Evolutionary conservation across 192 early-diverging fungal species (phyloP), one percentile per base, ranked within the genome.

Genomic region (Coemansia sp.): DNA sequence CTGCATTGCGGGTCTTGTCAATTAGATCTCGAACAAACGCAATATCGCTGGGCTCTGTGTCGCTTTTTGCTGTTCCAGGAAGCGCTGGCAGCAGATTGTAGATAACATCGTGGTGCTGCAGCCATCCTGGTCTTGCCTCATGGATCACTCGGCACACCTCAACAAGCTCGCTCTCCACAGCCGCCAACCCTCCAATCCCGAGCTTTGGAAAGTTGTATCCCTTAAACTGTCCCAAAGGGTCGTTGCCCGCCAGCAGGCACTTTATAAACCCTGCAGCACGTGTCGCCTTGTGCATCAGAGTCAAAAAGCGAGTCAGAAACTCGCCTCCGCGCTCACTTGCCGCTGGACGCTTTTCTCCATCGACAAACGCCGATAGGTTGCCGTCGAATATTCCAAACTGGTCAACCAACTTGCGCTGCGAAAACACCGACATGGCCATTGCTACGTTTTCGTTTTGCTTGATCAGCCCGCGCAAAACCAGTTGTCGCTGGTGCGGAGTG

Each of bases 321-420:
- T 47, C 59, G 16, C 65, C 64, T 9, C 60, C 61, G 9, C 71
- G 63, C 19, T 55, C 65, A 3, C 43, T 38, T 3, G 62, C 57
- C 24, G 45, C 57, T 16, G 69, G 57, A 4, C 68, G 68, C 59
- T 3, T 29, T 18, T 26, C 39, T 22, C 62, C 62, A 14, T 41
- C 59, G 0, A 56, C 23, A 61, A 80, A 74, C 16, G 68, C 72
- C 12, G 13, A 16, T 9, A 80, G 12, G 22, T 80, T 57, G 57
- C 78, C 78, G 54, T 71, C 49, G 35, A 68, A 80, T 54, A 80
- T 65, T 12, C 72, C 71, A 62, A 74, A 71, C 45, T 69, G 72
- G 51, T 68, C 72, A 4, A 61, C 57, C 22, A 74, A 54, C 65
- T 50, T 57, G 19, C 65, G 61, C 35, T 43, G 27, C 2, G 68